Percentiles rank a stretch among this genome's conserved stretches.
These are phyloP conservation scores for Cucurbita ficifolia DNA, from an alignment of 306 rosid genomes.

Conservation along the genomic window DNA sequence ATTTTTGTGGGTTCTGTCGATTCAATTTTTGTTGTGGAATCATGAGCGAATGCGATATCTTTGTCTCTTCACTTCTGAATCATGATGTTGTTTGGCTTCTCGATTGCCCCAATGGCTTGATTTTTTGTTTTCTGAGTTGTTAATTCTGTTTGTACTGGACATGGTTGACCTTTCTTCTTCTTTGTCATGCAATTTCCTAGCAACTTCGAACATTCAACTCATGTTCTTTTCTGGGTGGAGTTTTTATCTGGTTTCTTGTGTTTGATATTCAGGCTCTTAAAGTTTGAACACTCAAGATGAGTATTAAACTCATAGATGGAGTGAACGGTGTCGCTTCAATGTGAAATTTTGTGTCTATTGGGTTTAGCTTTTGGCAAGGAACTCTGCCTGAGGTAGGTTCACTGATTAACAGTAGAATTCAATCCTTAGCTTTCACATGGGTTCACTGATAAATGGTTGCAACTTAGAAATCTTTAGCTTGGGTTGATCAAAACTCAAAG, in stretches of 20 bases:
- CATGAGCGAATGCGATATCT: neutral
- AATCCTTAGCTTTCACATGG: neutral
- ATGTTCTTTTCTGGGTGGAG: neutral
- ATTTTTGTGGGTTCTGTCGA: neutral
- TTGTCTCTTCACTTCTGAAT: neutral
- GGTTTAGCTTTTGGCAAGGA: neutral
- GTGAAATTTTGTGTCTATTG: neutral
- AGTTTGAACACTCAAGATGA: neutral
- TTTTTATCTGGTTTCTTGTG: neutral
- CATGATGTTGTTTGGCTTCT: neutral
- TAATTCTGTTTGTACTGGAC: neutral
- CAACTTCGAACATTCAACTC: neutral
- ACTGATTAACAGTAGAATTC: neutral
- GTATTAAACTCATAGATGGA: neutral
- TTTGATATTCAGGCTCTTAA: neutral
- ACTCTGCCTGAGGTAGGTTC: neutral
- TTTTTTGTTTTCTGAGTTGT: neutral
- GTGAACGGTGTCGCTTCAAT: neutral
- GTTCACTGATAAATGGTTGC: neutral
- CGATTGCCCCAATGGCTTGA: neutral
- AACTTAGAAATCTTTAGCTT: neutral
- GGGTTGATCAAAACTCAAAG: neutral
- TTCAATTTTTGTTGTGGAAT: neutral
- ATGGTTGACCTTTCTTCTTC: neutral
- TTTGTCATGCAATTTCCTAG: neutral